Conservation (phyloP, 2,329 filamentous ascomycete genomes). For the Monilinia fructicola region DNA sequence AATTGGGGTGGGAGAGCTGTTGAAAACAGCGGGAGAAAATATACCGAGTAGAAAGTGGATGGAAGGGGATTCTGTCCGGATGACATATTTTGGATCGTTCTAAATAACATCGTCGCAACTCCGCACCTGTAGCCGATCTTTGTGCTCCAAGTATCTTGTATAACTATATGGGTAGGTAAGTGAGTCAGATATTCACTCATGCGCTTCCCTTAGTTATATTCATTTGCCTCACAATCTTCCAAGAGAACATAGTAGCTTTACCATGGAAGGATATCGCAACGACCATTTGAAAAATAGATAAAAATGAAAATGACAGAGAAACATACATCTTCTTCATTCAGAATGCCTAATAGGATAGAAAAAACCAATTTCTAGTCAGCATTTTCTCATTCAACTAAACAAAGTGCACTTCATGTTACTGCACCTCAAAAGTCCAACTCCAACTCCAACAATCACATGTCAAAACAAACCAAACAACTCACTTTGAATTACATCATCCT, state of each 20-base stretch:
- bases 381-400: not conserved
- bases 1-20: not conserved
- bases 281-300: not conserved
- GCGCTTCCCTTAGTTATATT: not conserved
- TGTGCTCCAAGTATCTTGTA: slow-evolving; percentile 44
- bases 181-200: slow-evolving; percentile 24
- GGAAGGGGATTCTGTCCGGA: slow-evolving; percentile 44
- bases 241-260: no score
- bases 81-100: slow-evolving; percentile 45
- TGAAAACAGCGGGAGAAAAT: slow-evolving; percentile 18
- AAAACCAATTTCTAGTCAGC: not conserved
- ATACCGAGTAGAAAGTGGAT: slow-evolving; percentile 42
- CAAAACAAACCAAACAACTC: slow-evolving; percentile 23
- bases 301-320: not conserved
- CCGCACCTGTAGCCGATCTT: slow-evolving; percentile 39
- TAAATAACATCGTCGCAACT: slow-evolving; percentile 44
- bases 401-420: no score
- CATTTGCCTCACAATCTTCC: not conserved
- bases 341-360: slow-evolving; percentile 33
- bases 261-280: not conserved
- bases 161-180: slow-evolving; percentile 30
- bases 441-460: slow-evolving; percentile 36
- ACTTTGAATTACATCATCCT: slow-evolving; percentile 35
- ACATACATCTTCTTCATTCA: slow-evolving; percentile 42
- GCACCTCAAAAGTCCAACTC: not conserved